Percentiles rank a stretch among this genome's conserved stretches.
Conservation (phyloP, 305 asterid species). For the Fraxinus velutina region DNA sequence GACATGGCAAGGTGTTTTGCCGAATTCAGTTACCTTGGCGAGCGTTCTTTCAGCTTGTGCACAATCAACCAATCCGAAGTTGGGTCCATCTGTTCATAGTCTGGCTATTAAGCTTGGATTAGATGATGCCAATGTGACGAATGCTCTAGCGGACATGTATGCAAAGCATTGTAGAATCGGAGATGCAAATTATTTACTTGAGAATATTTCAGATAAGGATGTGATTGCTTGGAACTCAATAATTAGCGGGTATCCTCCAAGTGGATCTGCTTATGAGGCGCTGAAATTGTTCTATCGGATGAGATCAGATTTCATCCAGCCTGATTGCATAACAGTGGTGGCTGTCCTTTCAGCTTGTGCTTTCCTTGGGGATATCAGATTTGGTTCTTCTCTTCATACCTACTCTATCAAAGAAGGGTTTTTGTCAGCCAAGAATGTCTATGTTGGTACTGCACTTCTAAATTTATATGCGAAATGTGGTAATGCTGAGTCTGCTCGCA, state of each 20-base stretch:
- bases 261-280: constrained; percentile 38
- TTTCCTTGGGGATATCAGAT: constrained; percentile 27
- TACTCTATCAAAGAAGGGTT: constrained; percentile 43
- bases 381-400: constrained; percentile 52
- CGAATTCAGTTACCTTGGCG: constrained; percentile 43
- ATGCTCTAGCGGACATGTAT: constrained; percentile 60
- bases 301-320: constrained; percentile 37
- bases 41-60: constrained; percentile 59
- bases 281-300: constrained; percentile 36
- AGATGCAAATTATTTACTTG: constrained; percentile 41
- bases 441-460: constrained; percentile 52
- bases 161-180: constrained; percentile 39
- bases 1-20: constrained; percentile 41
- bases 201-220: constrained; percentile 41
- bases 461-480: constrained; percentile 53
- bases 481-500: constrained; percentile 45
- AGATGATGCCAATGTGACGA: constrained; percentile 38
- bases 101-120: constrained; percentile 48
- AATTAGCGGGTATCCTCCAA: constrained; percentile 39
- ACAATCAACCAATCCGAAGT: constrained; percentile 30
- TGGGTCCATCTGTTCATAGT: constrained; percentile 49
- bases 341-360: constrained; percentile 49
- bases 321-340: constrained; percentile 46
- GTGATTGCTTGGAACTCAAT: constrained; percentile 55
- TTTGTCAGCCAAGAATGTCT: constrained; percentile 30